phyloP scores from a whole-genome alignment of 768 basidiomycete species.

The Mycena indigotica region DNA sequence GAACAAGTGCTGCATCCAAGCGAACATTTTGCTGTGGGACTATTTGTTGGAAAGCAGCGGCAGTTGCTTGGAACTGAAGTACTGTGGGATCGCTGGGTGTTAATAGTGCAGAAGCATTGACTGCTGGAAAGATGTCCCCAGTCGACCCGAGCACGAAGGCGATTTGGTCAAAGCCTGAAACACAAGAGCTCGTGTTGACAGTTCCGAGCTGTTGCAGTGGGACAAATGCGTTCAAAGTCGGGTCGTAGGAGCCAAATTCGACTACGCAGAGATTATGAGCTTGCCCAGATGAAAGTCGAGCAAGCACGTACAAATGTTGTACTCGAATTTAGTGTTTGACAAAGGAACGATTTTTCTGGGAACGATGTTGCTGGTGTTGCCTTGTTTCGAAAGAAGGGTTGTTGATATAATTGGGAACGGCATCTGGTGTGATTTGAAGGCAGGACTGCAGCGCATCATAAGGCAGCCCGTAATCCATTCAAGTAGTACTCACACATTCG shows the following conservation, averaged over 20 bases:
- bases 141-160: constrained; percentile 44
- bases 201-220: constrained; percentile 48
- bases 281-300: neutral
- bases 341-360: constrained; percentile 28
- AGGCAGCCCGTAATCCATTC: constrained; percentile 2
- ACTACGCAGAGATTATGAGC: constrained; percentile 23
- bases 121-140: constrained; percentile 35
- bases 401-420: constrained; percentile 45
- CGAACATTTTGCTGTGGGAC: constrained; percentile 30
- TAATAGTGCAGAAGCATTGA: constrained; percentile 24
- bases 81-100: constrained; percentile 2
- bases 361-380: constrained; percentile 26
- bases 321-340: constrained; percentile 38
- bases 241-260: constrained; percentile 46
- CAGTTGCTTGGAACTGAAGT: constrained; percentile 10
- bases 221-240: constrained; percentile 46
- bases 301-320: constrained; percentile 30
- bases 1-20: constrained; percentile 33
- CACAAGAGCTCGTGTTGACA: constrained; percentile 32
- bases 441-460: constrained; percentile 24
- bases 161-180: constrained; percentile 39
- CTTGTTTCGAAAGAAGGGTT: constrained; percentile 26
- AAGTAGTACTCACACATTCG: constrained; percentile 32
- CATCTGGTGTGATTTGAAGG: constrained; percentile 34
- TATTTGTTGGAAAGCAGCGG: constrained; percentile 22